Evolutionary conservation across 352 stramenopile species (phyloP), one percentile per base, ranked within the genome.

Genomic region (Phytophthora lateralis): DNA sequence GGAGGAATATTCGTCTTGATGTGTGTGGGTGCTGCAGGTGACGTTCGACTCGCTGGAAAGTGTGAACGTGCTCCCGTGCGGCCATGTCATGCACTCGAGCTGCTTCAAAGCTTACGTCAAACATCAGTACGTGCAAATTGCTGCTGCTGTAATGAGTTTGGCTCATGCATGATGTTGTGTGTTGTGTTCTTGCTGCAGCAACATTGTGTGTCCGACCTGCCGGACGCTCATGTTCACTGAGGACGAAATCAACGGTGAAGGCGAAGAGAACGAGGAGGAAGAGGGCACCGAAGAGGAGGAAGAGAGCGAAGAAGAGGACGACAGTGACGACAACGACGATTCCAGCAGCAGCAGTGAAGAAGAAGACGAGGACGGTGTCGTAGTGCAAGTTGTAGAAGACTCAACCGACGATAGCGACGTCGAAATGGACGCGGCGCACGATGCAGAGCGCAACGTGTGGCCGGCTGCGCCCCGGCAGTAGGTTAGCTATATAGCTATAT

Each of bases 31-130:
- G 39, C 5, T 59, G 30, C 39, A 88, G 78, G 72, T 88, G 42
- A 89, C 80, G 30, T 94, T 94, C 62, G 71, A 82, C 48, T 91
- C 85, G n/a, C 62, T 86, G 26, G 79, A 91, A 55, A 80, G 69
- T 48, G 79, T 89, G 12, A 83, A 81, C 21, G 81, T 94, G 51
- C 60, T 94, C 42, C 73, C 75, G 4, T 94, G 85, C 34, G 85
- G 85, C 26, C 85, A 94, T 51, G 81, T 94, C 32, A 74, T 94
- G 49, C 85, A 94, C 61, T 60, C 68, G 43, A 80, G 67, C 43
- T 94, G 85, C 62, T 88, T 75, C 47, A 69, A 87, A 32, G 58
- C 75, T 54, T 91, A 89, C 63, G 62, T 88, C n/a, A 75, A 68
- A 34, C 81, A 88, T 49, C 66, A 69, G 79, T 90, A 75, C 51